Conservation (phyloP, 2,329 filamentous ascomycete genomes). For the Rosellinia necatrix region DNA sequence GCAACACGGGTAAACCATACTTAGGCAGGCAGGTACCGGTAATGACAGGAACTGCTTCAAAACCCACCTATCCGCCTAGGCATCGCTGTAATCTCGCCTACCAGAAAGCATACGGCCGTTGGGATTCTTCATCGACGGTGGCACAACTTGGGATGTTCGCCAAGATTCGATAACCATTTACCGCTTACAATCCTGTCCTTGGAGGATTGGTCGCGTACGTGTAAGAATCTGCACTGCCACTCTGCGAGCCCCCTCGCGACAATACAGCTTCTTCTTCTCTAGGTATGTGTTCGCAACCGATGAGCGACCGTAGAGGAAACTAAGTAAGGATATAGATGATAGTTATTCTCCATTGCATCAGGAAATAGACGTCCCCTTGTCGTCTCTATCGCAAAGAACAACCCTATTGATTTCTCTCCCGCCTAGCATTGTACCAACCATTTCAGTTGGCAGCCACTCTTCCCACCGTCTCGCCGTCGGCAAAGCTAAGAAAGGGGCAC, state of each 20-base stretch:
- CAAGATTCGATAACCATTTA: neutral
- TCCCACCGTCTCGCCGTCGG: neutral
- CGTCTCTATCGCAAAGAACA: neutral
- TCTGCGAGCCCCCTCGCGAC: neutral
- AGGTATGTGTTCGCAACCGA: no score
- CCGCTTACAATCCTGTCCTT: neutral
- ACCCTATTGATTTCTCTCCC: neutral
- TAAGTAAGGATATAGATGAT: no score
- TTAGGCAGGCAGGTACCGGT: no score
- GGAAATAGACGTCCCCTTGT: neutral
- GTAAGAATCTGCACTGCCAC: neutral
- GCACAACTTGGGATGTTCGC: neutral
- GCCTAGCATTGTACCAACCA: neutral
- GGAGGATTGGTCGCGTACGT: neutral
- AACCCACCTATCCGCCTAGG: no score
- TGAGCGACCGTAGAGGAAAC: no score
- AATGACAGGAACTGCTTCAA: no score
- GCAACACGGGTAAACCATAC: no score
- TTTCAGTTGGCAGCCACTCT: neutral
- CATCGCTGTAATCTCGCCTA: no score
- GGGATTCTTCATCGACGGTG: neutral
- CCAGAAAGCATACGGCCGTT: neutral
- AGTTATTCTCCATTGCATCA: no score
- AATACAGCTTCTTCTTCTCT: neutral
- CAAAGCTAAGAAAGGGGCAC: slow-evolving; percentile 12